Conservation (phyloP, 139 green algal species). For the Ostreobium quekettii region DNA sequence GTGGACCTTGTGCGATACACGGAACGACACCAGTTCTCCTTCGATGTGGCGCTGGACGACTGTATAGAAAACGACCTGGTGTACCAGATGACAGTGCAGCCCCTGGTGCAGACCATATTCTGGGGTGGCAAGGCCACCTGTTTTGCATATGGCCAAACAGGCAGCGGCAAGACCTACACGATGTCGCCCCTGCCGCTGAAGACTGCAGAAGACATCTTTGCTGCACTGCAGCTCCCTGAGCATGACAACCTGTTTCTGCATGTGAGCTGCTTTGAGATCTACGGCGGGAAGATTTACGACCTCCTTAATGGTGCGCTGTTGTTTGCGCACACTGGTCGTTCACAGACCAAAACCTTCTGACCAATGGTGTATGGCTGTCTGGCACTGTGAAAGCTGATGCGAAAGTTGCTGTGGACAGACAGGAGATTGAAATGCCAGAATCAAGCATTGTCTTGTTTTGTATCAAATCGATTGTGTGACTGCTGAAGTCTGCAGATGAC, state of each 20-base stretch:
- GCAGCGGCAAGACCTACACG: conserved; percentile 93
- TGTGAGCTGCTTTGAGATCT: conserved; percentile 94
- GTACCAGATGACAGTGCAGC: conserved; percentile 78
- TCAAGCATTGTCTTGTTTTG: too few species aligned
- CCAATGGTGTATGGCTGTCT: too few species aligned
- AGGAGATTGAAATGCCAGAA: too few species aligned
- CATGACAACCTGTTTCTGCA: conserved; percentile 50
- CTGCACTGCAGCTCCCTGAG: conserved; percentile 42
- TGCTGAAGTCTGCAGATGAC: too few species aligned
- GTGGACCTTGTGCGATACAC: conserved; percentile 74
- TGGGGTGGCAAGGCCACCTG: conserved; percentile 74
- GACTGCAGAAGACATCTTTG: conserved; percentile 78
- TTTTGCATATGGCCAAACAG: conserved; percentile 96
- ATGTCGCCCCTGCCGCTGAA: conserved; percentile 89
- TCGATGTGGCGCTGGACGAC: conserved; percentile 90
- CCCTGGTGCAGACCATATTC: conserved; percentile 89
- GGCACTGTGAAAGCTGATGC: too few species aligned
- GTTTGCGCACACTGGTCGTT: too few species aligned
- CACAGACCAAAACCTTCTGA: too few species aligned
- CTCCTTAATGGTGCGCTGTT: conserved; percentile 92
- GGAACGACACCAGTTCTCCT: conserved; percentile 82
- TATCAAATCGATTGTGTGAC: too few species aligned
- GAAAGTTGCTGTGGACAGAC: too few species aligned
- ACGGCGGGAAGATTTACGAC: conserved; percentile 91
- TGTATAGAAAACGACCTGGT: conserved; percentile 82